Percentiles rank a stretch among this genome's conserved stretches.
phyloP scores from a whole-genome alignment of 2,329 filamentous ascomycete species.

The Chlorencoelia australis region DNA sequence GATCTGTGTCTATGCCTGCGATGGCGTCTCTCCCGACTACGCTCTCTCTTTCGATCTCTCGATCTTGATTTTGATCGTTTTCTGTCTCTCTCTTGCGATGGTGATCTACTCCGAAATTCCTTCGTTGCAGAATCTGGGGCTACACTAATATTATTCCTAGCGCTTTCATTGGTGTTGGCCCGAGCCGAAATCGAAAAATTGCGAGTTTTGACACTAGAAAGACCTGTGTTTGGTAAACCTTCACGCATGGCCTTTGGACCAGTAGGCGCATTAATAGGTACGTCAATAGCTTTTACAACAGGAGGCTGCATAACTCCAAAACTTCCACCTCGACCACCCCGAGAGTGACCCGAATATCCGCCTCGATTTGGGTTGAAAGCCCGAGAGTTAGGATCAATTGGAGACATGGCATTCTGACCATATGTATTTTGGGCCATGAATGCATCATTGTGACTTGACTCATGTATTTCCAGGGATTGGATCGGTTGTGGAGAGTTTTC shows the following conservation, averaged over 20 bases:
- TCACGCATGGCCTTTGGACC: constrained; percentile 93
- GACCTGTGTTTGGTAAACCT: constrained; percentile 72
- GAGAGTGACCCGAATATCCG: constrained; percentile 13
- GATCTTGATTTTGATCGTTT: constrained; percentile 28
- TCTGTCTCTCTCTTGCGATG: constrained; percentile 21
- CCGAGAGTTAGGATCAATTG: constrained; percentile 5
- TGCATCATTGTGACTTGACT: constrained; percentile 10
- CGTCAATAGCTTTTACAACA: constrained; percentile 28
- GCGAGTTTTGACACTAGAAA: constrained; percentile 46
- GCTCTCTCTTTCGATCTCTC: constrained; percentile 18
- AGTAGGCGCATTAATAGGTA: constrained; percentile 68
- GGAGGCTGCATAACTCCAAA: constrained; percentile 27
- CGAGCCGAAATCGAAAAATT: constrained; percentile 30
- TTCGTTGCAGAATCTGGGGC: constrained; percentile 17
- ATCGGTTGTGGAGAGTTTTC: constrained; percentile 21
- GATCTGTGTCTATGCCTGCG: constrained; percentile 26
- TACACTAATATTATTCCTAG: constrained; percentile 20
- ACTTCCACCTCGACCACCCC: constrained; percentile 30
- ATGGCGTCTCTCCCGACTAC: constrained; percentile 20
- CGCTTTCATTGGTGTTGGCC: constrained; percentile 18
- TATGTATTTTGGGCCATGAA: constrained; percentile 51
- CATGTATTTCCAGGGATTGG: constrained; percentile 25
- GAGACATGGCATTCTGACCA: constrained; percentile 16
- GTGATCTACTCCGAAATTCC: constrained; percentile 21
- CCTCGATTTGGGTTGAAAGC: constrained; percentile 26